A percentile compares a stretch with the other conserved stretches of the same genome.
Evolutionary conservation across 139 green algal species (phyloP).

Genomic region (Chlorella sp.): DNA sequence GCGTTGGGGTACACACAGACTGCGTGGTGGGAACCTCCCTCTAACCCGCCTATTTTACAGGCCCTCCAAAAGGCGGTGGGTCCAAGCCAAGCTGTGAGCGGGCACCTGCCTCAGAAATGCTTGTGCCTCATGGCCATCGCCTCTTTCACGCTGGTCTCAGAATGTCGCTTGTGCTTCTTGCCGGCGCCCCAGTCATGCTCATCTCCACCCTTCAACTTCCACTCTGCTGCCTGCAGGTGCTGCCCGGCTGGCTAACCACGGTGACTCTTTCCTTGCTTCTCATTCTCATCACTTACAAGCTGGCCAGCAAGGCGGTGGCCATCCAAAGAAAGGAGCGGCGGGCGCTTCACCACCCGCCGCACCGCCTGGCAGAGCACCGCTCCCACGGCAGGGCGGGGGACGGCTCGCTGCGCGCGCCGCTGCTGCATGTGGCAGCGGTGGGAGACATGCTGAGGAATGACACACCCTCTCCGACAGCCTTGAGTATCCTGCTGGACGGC

Average conservation of each 20-base stretch:
- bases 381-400: neutral
- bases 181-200: too few species aligned
- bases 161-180: neutral
- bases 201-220: neutral
- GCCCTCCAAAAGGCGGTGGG: neutral
- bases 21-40: neutral
- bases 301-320: slow-evolving; percentile 11
- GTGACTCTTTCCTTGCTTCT: slow-evolving; percentile 56
- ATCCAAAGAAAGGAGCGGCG: slow-evolving; percentile 7
- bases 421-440: neutral
- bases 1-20: too few species aligned
- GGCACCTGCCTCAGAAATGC: neutral
- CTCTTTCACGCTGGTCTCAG: neutral
- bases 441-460: neutral
- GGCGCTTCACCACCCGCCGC: neutral
- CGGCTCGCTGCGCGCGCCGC: neutral
- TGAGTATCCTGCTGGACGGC: neutral
- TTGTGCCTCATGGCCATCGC: too few species aligned
- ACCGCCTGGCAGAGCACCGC: neutral
- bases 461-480: neutral
- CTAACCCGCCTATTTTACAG: neutral
- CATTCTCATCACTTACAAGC: slow-evolving; percentile 47
- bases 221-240: slow-evolving; percentile 40
- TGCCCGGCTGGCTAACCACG: slow-evolving; percentile 61
- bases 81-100: neutral